Conservation (phyloP, 78 protist species). For the Polysphondylium violaceum region DNA sequence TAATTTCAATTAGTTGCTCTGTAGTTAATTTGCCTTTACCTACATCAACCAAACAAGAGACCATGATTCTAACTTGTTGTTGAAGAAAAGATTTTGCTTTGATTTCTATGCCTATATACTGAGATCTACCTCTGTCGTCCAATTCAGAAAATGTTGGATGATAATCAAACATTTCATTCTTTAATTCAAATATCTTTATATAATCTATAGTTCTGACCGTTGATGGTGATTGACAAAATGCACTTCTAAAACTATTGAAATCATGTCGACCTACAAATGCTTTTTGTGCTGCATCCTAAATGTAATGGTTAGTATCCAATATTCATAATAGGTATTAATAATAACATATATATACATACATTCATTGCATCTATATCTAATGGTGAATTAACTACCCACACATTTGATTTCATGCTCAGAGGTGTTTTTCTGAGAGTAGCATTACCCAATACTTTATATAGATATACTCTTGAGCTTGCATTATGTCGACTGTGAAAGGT, state of each 20-base stretch:
- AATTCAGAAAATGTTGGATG: neutral
- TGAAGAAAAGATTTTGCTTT: slow-evolving; percentile 65
- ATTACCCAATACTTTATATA: slow-evolving; percentile 17
- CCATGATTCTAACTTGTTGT: slow-evolving; percentile 73
- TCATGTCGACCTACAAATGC: slow-evolving; percentile 31
- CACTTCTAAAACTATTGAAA: slow-evolving; percentile 46
- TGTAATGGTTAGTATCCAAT: too few species aligned
- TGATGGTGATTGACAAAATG: slow-evolving; percentile 26
- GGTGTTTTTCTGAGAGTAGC: slow-evolving; percentile 19
- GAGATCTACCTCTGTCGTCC: neutral
- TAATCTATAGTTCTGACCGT: slow-evolving; percentile 21
- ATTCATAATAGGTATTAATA: too few species aligned
- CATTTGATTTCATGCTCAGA: slow-evolving; percentile 14
- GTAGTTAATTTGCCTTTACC: slow-evolving; percentile 20
- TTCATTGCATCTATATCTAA: slow-evolving; percentile 24
- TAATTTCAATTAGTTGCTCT: slow-evolving; percentile 17
- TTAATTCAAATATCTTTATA: slow-evolving; percentile 24
- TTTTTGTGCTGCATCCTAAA: neutral
- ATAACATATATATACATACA: neutral
- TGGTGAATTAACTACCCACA: neutral
- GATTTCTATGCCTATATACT: slow-evolving; percentile 57
- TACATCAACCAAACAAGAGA: slow-evolving; percentile 15
- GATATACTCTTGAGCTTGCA: slow-evolving; percentile 43
- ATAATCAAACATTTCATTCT: slow-evolving; percentile 4
- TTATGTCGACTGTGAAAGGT: slow-evolving; percentile 32